Percentiles rank a stretch among this genome's conserved stretches.
Conservation (phyloP, 371 early-diverging fungal species). For the Mucor irregularis region DNA sequence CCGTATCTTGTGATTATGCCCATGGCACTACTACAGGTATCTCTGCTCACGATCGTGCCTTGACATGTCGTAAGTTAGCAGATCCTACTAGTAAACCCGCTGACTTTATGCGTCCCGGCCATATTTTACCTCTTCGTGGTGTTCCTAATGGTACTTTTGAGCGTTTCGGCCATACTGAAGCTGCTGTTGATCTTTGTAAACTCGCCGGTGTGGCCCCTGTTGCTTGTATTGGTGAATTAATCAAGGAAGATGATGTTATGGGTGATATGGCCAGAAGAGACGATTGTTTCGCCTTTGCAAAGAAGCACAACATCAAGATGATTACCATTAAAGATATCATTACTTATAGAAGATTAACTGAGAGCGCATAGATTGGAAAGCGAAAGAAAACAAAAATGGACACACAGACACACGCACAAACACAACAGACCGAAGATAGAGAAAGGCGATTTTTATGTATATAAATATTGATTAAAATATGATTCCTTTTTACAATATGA, state of each 20-base stretch:
- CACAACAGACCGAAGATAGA: neutral
- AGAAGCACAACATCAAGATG: slow-evolving; percentile 79
- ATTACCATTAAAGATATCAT: slow-evolving; percentile 89
- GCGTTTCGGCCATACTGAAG: slow-evolving; percentile 95
- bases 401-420: neutral
- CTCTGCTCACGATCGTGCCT: slow-evolving; percentile 87
- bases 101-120: slow-evolving; percentile 92
- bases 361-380: neutral
- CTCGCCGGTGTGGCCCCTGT: slow-evolving; percentile 81
- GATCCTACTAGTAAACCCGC: slow-evolving; percentile 62
- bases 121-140: slow-evolving; percentile 89
- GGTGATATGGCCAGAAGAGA: slow-evolving; percentile 94
- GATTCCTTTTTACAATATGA: neutral
- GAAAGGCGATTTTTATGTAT: neutral
- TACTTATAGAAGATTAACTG: slow-evolving; percentile 50
- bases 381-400: neutral
- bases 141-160: slow-evolving; percentile 77
- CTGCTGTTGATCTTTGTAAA: slow-evolving; percentile 86
- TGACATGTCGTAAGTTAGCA: slow-evolving; percentile 80
- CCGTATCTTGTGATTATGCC: slow-evolving; percentile 84
- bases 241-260: slow-evolving; percentile 73
- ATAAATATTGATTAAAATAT: neutral
- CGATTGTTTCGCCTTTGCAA: slow-evolving; percentile 84
- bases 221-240: slow-evolving; percentile 91
- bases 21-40: slow-evolving; percentile 94